Evolutionary conservation across 1,284 basidiomycete species (phyloP), one percentile per base, ranked within the genome.

Genomic region (Wallemia ichthyophaga): DNA sequence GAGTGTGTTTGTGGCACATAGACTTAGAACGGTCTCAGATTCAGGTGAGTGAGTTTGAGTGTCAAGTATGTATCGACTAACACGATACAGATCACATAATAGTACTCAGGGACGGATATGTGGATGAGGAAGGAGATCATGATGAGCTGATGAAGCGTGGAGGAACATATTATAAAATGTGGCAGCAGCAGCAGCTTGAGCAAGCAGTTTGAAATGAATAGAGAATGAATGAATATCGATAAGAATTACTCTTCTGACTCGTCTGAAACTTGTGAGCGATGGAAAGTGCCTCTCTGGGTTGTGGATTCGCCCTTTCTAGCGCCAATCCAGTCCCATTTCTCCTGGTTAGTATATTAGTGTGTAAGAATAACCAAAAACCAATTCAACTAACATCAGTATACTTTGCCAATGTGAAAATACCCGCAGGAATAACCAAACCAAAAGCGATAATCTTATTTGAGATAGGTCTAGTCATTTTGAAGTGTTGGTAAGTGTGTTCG

Each of bases 1-100:
- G 7, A 88, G 86, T 61, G 85, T 98, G 62, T 96, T 98, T 67
- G 88, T 95, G 62, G 89, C 89, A 0, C 89, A 94, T 64, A 67
- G 75, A 72, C 73, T 57, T 59, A 68, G 64, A 17, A 19, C 24
- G 24, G 31, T 48, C 7, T 23, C 58, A 28, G 24, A 56, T 17
- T 27, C 15, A 25, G 27, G 56, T 60, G 28, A 31, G 32, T 32
- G 53, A 25, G 21, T 27, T 53, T n/a, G 27, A 60, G 13, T 33
- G 33, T 25, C 25, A n/a, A 17, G 26, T 56, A 33, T 58, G 23
- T 56, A 56, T n/a, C n/a, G n/a, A n/a, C 60, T n/a, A 33, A 60
- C n/a, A 56, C 57, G 23, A 37, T 32, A 32, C 23, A 80, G 88
- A 95, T 67, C 69, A 87, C 17, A 92, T 94, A 68, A 83, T 94